Percentiles rank a stretch among this genome's conserved stretches.
Evolutionary conservation across 1,139 yeast genomes (phyloP).

Genomic region (Komagataea norvegica): DNA sequence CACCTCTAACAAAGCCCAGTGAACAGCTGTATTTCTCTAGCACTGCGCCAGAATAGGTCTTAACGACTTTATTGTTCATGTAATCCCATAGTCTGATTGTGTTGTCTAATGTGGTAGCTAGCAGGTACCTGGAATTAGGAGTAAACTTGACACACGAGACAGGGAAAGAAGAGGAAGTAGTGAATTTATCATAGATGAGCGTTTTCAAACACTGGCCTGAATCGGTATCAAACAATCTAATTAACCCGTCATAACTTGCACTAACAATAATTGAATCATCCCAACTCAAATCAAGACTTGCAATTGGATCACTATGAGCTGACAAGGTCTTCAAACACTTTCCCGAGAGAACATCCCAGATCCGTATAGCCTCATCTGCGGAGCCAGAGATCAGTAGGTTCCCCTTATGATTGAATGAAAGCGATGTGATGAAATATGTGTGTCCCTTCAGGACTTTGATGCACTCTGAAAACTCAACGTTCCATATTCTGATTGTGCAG

Average conservation of each 20-base stretch:
- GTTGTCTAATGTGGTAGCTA: constrained; percentile 82
- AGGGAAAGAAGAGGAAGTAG: constrained; percentile 72
- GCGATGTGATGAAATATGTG: constrained; percentile 75
- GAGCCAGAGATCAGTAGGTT: constrained; percentile 78
- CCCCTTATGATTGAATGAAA: constrained; percentile 71
- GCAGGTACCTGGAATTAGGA: constrained; percentile 76
- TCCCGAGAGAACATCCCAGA: constrained; percentile 83
- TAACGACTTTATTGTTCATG: constrained; percentile 69
- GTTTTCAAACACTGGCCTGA: constrained; percentile 93
- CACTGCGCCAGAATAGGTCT: constrained; percentile 47
- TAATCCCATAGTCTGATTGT: constrained; percentile 77
- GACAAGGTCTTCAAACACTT: constrained; percentile 72
- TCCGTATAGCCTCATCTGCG: constrained; percentile 83
- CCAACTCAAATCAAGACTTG: constrained; percentile 63
- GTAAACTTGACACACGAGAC: constrained; percentile 69
- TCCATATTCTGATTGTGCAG: constrained; percentile 73
- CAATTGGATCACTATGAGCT: constrained; percentile 92
- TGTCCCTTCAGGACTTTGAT: constrained; percentile 69
- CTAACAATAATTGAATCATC: constrained; percentile 84
- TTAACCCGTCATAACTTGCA: constrained; percentile 87
- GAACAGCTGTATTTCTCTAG: constrained; percentile 22
- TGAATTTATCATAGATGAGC: constrained; percentile 62
- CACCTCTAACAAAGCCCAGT: constrained; percentile 56
- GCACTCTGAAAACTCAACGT: constrained; percentile 45
- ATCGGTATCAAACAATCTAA: constrained; percentile 79